These are phyloP conservation scores for Trichophyton schoenleinii DNA, from an alignment of 2,329 filamentous ascomycete species.

Conservation along the genomic window DNA sequence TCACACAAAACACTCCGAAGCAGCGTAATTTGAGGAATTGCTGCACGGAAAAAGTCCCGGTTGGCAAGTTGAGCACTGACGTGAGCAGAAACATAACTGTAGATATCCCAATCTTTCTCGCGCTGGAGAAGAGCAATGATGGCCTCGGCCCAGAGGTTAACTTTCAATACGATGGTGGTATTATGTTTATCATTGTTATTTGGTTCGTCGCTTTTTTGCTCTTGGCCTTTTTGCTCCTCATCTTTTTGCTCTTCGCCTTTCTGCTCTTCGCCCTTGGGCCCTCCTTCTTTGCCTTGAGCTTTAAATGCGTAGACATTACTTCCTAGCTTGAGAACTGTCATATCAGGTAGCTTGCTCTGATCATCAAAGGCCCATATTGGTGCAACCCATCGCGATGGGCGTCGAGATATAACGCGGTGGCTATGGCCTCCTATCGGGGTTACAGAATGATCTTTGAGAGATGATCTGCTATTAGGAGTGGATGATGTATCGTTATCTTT, in stretches of 20 bases:
- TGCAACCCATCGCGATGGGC: constrained; percentile 27
- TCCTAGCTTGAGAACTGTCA: constrained; percentile 38
- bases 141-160: constrained; percentile 62
- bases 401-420: constrained; percentile 23
- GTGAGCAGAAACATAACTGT: constrained; percentile 79
- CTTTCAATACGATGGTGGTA: constrained; percentile 41
- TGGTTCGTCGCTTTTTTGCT: too few relatives aligned
- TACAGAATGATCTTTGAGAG: constrained; percentile 21
- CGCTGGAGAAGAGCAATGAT: constrained; percentile 61
- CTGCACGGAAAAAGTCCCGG: constrained; percentile 65
- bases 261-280: constrained; percentile 5
- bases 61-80: constrained; percentile 81
- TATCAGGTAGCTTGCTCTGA: constrained; percentile 41
- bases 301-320: constrained; percentile 40
- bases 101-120: constrained; percentile 78
- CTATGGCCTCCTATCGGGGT: constrained; percentile 22
- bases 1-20: constrained; percentile 68
- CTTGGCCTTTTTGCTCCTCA: too few relatives aligned
- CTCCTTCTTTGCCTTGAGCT: constrained; percentile 23
- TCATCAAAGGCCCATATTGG: constrained; percentile 48
- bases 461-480: constrained; percentile 20
- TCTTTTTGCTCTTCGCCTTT: too few relatives aligned
- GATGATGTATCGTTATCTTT: constrained; percentile 25
- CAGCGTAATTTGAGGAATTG: constrained; percentile 61
- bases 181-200: constrained; percentile 7